Evolutionary conservation across 148 eudicot species (phyloP), one percentile per base, ranked within the genome.

Genomic region (Chenopodium quinoa): DNA sequence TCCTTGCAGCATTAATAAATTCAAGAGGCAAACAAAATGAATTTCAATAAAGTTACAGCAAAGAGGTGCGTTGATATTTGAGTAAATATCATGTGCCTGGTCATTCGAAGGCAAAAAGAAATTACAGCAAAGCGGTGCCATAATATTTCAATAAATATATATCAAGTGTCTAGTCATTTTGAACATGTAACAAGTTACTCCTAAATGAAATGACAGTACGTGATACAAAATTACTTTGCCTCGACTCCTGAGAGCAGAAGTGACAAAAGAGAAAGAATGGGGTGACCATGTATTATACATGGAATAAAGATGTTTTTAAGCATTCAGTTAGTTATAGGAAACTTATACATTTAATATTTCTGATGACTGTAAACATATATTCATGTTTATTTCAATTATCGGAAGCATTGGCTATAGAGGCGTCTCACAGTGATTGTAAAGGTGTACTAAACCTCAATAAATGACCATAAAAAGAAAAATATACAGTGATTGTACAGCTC

Each of bases 401-500:
- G 17, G 62, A 56, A 17, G 31, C 34, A 46, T 79, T 44, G 13
- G 31, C 58, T 27, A 13, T 22, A 46, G 9, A 31, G 3, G 25
- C 1, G 14, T 34, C 40, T 37, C 56, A 60, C 27, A 37, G 29
- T 27, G 9, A 37, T 46, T 46, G 66, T 50, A 56, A n/a, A 56
- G 16, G 16, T 56, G 62, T 56, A 56, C 62, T 40, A 37, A 70
- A 29, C 46, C 46, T 78, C 68, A 70, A 34, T 23, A 34, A 40
- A 40, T 62, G 31, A 1, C 32, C 50, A 6, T 10, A 32, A 34
- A 58, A 12, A 25, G 12, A 72, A 32, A 83, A 9, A 74, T 11
- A 23, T 17, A 74, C 40, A 31, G 32, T 1, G 32, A 31, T 31
- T 31, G 32, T 31, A 31, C 32, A 79, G 74, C 91, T 77, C 80